Percentiles rank a stretch among this genome's conserved stretches.
Conservation (phyloP, 352 stramenopile species). For the Vaucheria bursata region DNA sequence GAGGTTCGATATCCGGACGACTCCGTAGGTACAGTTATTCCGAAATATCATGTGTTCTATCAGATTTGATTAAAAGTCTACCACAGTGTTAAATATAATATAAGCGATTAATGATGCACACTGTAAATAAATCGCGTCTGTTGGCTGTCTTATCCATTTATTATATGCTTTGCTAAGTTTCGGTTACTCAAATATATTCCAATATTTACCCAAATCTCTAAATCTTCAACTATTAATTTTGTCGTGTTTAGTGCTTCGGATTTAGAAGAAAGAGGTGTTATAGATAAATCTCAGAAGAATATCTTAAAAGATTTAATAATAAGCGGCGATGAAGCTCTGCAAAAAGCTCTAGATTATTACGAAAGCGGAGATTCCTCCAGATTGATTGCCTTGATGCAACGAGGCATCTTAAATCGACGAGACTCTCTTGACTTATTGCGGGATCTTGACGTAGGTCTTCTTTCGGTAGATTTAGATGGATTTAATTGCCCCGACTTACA, state of each 20-base stretch:
- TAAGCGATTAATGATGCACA: too few species aligned
- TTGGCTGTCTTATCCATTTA: too few species aligned
- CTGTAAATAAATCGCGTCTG: too few species aligned
- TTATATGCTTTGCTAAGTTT: too few species aligned
- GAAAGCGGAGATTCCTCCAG: constrained; percentile 69
- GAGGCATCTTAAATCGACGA: constrained; percentile 22
- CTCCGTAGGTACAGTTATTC: constrained; percentile 22
- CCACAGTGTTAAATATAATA: too few species aligned
- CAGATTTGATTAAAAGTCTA: too few species aligned
- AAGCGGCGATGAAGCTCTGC: constrained; percentile 71
- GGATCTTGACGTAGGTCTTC: constrained; percentile 17
- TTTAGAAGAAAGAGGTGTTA: constrained; percentile 73
- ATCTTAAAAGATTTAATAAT: constrained; percentile 82
- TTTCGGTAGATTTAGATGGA: constrained; percentile 17
- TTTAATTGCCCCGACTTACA: too few species aligned
- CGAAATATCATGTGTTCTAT: too few species aligned
- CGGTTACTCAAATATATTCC: too few species aligned
- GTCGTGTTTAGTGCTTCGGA: constrained; percentile 63
- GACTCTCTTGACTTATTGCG: constrained; percentile 31
- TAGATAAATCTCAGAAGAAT: constrained; percentile 76
- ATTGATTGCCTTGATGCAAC: constrained; percentile 54
- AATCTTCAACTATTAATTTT: background rate
- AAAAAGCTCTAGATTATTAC: constrained; percentile 75
- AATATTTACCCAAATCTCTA: too few species aligned
- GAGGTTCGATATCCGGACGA: constrained; percentile 31